A percentile compares a stretch with the other conserved stretches of the same genome.
Conservation (phyloP, 352 stramenopile genomes). For the Globisporangium acanthophoron region DNA sequence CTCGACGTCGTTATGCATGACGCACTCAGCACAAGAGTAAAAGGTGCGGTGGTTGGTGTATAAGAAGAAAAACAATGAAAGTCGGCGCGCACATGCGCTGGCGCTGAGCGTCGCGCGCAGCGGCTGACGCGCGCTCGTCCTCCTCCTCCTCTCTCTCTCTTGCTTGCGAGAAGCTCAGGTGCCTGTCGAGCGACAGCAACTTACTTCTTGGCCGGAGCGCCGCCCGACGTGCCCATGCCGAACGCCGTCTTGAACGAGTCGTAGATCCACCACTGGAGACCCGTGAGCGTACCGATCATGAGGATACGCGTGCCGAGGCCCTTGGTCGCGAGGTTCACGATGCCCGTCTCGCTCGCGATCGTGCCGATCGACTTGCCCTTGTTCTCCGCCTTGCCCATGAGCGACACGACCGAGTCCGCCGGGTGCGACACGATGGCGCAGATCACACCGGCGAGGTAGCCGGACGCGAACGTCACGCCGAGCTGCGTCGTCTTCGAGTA, state of each 20-base stretch:
- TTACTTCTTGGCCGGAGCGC: conserved; percentile 70
- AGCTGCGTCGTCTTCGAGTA: conserved; percentile 95
- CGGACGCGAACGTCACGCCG: conserved; percentile 95
- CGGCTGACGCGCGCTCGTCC: too few relatives aligned
- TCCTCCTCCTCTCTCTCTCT: background rate
- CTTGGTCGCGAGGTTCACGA: conserved; percentile 81
- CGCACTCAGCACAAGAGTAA: too few relatives aligned
- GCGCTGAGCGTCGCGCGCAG: background rate
- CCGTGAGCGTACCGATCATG: conserved; percentile 95
- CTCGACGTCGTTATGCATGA: too few relatives aligned
- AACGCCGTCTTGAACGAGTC: conserved; percentile 93
- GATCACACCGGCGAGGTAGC: conserved; percentile 98
- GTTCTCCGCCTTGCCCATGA: conserved; percentile 92
- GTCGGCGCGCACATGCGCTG: too few relatives aligned
- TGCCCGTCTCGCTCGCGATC: conserved; percentile 78
- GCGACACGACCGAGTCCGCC: conserved; percentile 98
- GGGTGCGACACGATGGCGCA: conserved; percentile 99
- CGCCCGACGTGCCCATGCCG: conserved; percentile 89
- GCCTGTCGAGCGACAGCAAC: background rate
- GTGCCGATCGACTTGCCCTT: conserved; percentile 87
- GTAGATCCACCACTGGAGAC: conserved; percentile 97
- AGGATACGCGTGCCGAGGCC: conserved; percentile 92
- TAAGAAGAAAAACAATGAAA: background rate
- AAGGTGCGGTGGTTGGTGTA: background rate
- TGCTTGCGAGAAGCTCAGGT: background rate